Percentiles rank a stretch among this genome's conserved stretches.
Evolutionary conservation across 225 moss, liverwort and hornwort genomes (phyloP).

Genomic region (Pseudoscleropodium purum): DNA sequence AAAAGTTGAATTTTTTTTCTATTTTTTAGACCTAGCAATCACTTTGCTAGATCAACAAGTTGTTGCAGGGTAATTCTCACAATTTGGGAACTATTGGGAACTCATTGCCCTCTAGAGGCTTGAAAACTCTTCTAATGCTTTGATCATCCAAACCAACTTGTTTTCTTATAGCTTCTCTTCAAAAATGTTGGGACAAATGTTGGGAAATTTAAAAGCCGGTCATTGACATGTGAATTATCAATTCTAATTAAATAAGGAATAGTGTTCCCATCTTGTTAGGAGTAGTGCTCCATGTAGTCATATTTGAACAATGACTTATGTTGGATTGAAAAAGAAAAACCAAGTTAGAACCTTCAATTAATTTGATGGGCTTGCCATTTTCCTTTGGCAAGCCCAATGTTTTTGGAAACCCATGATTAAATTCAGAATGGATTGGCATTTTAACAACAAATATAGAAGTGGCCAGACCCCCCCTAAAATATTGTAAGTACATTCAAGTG

Average conservation of each 20-base stretch:
- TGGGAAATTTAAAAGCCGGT: fast-evolving
- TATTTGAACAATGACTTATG: too few species aligned
- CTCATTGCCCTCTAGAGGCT: too few species aligned
- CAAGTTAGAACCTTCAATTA: too few species aligned
- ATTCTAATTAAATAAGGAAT: not conserved
- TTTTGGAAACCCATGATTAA: fast-evolving
- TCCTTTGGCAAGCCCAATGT: not conserved
- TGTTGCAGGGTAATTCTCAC: too few species aligned
- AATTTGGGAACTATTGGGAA: too few species aligned
- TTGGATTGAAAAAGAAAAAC: too few species aligned
- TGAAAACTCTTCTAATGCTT: too few species aligned
- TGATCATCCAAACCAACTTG: too few species aligned
- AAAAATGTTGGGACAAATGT: not conserved
- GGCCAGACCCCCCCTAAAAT: fast-evolving
- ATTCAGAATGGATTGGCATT: fast-evolving
- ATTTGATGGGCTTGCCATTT: not conserved
- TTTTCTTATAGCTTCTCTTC: not conserved
- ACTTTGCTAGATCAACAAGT: too few species aligned
- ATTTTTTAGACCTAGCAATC: too few species aligned
- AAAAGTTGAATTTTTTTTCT: too few species aligned
- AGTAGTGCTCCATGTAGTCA: too few species aligned
- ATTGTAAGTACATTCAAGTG: not conserved
- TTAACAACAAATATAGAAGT: not conserved
- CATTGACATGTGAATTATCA: not conserved
- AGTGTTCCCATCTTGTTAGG: fast-evolving